Conservation (phyloP, 345 rosid species). For the Laguncularia racemosa region DNA sequence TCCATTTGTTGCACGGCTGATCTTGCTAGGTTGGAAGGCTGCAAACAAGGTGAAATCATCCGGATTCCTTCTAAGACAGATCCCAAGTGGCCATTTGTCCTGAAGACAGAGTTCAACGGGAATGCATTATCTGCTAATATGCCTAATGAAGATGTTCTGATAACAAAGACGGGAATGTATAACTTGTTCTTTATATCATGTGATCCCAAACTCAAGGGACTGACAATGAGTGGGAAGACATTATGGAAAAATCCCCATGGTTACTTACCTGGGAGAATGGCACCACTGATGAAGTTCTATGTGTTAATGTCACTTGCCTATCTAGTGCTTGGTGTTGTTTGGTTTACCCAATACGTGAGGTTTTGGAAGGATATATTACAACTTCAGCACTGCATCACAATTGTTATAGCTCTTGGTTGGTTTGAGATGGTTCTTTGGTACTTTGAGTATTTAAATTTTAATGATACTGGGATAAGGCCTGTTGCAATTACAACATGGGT, state of each 20-base stretch:
- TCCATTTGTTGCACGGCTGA: constrained; percentile 95
- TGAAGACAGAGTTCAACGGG: constrained; percentile 54
- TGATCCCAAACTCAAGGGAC: constrained; percentile 77
- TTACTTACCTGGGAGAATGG: constrained; percentile 95
- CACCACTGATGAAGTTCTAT: constrained; percentile 82
- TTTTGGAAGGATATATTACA: constrained; percentile 80
- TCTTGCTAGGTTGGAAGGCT: constrained; percentile 92
- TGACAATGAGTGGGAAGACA: constrained; percentile 82
- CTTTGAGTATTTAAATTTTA: constrained; percentile 73
- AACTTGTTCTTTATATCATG: constrained; percentile 82
- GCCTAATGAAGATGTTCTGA: constrained; percentile 35
- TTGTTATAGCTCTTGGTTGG: constrained; percentile 67
- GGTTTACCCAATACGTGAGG: constrained; percentile 79
- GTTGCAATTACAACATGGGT: constrained; percentile 78
- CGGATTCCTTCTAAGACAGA: constrained; percentile 74
- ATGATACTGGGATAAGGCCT: constrained; percentile 70
- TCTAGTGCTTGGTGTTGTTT: constrained; percentile 52
- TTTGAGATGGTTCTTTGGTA: constrained; percentile 95
- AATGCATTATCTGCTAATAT: constrained; percentile 32
- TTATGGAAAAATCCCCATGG: constrained; percentile 92
- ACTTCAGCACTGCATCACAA: constrained; percentile 85
- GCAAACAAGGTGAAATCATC: constrained; percentile 89
- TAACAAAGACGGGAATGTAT: constrained; percentile 80
- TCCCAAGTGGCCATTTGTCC: constrained; percentile 65
- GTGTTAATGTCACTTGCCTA: constrained; percentile 67